phyloP scores from a whole-genome alignment of 2,329 filamentous ascomycete species.

The Colletotrichum musae region DNA sequence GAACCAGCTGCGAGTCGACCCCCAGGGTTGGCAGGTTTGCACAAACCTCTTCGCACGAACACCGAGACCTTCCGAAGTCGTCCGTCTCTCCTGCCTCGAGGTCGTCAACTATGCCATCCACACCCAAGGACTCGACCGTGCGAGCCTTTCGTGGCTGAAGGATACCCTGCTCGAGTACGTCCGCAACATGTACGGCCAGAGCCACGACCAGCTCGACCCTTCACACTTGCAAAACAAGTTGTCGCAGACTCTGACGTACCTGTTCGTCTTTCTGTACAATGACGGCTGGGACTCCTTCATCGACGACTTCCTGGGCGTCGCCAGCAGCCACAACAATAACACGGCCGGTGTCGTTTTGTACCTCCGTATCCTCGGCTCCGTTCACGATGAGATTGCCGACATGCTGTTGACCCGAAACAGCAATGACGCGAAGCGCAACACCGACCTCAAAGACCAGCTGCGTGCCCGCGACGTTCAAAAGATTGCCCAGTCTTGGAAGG shows the following conservation, averaged over 20 bases:
- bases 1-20: slow-evolving; percentile 83
- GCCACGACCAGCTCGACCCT: slow-evolving; percentile 74
- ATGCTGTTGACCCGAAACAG: slow-evolving; percentile 85
- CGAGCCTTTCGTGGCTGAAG: slow-evolving; percentile 82
- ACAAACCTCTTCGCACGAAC: slow-evolving; percentile 86
- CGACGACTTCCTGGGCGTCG: slow-evolving; percentile 87
- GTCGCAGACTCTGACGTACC: slow-evolving; percentile 93
- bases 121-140: slow-evolving; percentile 79
- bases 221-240: slow-evolving; percentile 94
- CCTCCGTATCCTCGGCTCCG: slow-evolving; percentile 86
- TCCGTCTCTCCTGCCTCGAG: slow-evolving; percentile 91
- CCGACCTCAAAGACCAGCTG: slow-evolving; percentile 90
- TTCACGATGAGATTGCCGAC: slow-evolving; percentile 98
- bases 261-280: slow-evolving; percentile 90
- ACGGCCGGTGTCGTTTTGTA: slow-evolving; percentile 85
- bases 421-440: slow-evolving; percentile 87
- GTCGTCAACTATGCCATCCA: slow-evolving; percentile 94
- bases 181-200: slow-evolving; percentile 78
- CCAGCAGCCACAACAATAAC: slow-evolving; percentile 73
- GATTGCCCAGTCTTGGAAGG: slow-evolving; percentile 91
- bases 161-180: slow-evolving; percentile 87
- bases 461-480: slow-evolving; percentile 89
- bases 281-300: slow-evolving; percentile 91
- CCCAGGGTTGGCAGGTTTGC: slow-evolving; percentile 92
- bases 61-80: slow-evolving; percentile 83